Base-by-base conservation (phyloP, 176 grass and related monocot genomes). In the Eleusine coracana region DNA sequence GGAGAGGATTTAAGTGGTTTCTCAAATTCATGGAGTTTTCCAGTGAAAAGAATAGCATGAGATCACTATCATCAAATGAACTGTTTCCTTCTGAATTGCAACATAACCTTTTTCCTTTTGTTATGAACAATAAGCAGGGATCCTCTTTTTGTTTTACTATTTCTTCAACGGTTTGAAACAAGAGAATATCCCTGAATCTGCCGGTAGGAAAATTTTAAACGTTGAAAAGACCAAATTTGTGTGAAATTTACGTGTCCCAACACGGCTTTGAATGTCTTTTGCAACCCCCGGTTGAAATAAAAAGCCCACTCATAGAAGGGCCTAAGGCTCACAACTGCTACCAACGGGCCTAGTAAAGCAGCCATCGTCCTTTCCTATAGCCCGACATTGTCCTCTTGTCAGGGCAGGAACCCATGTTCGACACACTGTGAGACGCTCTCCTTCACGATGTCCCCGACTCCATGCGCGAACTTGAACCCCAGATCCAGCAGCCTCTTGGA, bases 391-490 rank as follows among this genome's bases (percentile, higher is more conserved):
- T 11, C 9, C 4, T 12, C 0, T 13, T 4, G 3, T 13, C 51
- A 21, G 68, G 36, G 1, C 31, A 98, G 28, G 52, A 98, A 89
- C 1, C 92, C 81, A 36, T 81, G 70, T 12, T 79, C 41, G 29
- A 84, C 61, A 21, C 88, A 93, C 54, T 84, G 89, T 5, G 38
- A 42, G 6, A 95, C 79, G 9, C 88, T 93, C 8, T 93, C 72
- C 74, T 69, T 69, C 42, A 91, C 59, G 54, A 92, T 74, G 58
- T 92, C 86, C 6, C 15, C 50, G 0, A 83, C 46, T 31, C 64
- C 86, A 46, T 82, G 5, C 80, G 63, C 28, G 76, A 95, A 98
- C 74, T 68, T 86, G 79, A 91, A 98, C 11, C 95, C 92, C 34
- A 94, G 78, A 71, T 91, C 84, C 59, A 68, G 46, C 74, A 97